Conservation (phyloP, 1,284 basidiomycete genomes). For the Mycena sp. region DNA sequence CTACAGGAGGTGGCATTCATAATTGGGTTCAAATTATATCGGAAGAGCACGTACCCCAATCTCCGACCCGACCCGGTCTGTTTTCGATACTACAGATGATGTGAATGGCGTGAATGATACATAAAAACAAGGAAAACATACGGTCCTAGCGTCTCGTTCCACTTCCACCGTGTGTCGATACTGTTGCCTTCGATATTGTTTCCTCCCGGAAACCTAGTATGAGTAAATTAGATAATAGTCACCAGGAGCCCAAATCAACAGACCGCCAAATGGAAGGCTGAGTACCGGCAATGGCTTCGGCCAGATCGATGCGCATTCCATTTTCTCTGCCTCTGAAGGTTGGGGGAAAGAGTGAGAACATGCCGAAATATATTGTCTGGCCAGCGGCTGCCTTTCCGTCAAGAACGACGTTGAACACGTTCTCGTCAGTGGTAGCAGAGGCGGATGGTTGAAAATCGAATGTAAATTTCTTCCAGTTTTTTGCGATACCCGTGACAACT, state of each 20-base stretch:
- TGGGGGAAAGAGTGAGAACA: constrained; percentile 78
- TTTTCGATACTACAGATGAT: constrained; percentile 36
- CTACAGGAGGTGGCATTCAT: constrained; percentile 25
- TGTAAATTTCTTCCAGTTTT: constrained; percentile 61
- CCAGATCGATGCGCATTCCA: constrained; percentile 73
- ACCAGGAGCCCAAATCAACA: neutral
- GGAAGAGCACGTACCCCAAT: constrained; percentile 44
- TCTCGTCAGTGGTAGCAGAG: constrained; percentile 53
- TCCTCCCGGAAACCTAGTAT: constrained; percentile 69
- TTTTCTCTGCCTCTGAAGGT: constrained; percentile 72
- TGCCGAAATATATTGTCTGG: constrained; percentile 66
- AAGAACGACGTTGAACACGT: constrained; percentile 64
- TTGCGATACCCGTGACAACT: constrained; percentile 38
- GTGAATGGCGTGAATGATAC: neutral
- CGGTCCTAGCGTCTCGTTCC: constrained; percentile 68
- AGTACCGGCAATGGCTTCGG: constrained; percentile 66
- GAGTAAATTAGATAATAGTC: constrained; percentile 42
- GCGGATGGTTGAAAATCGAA: constrained; percentile 57
- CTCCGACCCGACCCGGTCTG: constrained; percentile 46
- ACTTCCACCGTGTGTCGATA: constrained; percentile 67
- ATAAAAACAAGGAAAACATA: constrained; percentile 37
- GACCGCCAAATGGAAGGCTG: constrained; percentile 52
- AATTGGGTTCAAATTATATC: neutral
- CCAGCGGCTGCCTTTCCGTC: constrained; percentile 57
- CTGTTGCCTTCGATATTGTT: constrained; percentile 57